Conservation (phyloP, 192 early-diverging fungal genomes). For the Glomus cerebriforme region DNA sequence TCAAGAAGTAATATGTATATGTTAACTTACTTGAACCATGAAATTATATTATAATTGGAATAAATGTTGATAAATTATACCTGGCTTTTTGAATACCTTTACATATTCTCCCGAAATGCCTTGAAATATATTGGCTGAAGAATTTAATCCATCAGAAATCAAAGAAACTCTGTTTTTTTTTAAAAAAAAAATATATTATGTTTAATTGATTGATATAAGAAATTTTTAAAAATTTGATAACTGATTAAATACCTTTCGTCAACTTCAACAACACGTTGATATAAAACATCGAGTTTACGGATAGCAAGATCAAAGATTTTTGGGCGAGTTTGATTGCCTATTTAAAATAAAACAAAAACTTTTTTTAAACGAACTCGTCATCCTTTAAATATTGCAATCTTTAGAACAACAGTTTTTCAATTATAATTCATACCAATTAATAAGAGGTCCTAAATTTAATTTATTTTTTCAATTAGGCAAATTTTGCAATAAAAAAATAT, state of each 20-base stretch:
- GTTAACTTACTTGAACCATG: background rate
- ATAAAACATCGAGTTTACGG: conserved; percentile 82
- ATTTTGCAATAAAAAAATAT: background rate
- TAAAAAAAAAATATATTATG: too few species aligned
- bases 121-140: conserved; percentile 46
- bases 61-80: conserved; percentile 44
- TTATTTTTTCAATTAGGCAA: background rate
- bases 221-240: background rate
- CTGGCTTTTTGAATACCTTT: conserved; percentile 64
- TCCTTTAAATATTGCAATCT: background rate
- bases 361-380: background rate
- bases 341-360: background rate
- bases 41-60: background rate
- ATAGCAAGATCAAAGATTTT: conserved; percentile 94
- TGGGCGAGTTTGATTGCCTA: conserved; percentile 90
- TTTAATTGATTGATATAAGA: too few species aligned
- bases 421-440: conserved; percentile 44
- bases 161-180: conserved; percentile 66
- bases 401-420: background rate
- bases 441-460: conserved; percentile 43
- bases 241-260: conserved; percentile 69
- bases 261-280: conserved; percentile 76
- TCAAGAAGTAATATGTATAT: background rate
- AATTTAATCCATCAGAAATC: conserved; percentile 67
- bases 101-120: conserved; percentile 91